Conservation (phyloP, 176 grass and related monocot genomes). For the Miscanthus lutarioriparius region DNA sequence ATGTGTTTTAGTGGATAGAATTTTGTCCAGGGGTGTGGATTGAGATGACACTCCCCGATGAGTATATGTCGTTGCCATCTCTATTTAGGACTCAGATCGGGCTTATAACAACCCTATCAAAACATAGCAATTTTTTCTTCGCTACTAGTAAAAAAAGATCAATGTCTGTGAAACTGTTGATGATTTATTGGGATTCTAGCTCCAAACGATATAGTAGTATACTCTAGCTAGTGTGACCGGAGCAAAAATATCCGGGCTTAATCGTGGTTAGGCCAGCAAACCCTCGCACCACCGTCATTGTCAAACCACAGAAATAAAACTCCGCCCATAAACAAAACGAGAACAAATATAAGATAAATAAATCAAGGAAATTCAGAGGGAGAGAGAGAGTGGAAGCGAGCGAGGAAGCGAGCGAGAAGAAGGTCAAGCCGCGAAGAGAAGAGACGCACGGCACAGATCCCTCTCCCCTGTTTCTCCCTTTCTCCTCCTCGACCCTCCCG, state of each 20-base stretch:
- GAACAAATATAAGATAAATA: background rate
- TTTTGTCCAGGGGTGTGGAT: too few species aligned
- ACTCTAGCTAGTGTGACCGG: background rate
- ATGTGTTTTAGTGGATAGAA: too few species aligned
- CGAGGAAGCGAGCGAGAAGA: conserved; percentile 26
- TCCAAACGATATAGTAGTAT: background rate
- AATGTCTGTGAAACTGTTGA: background rate
- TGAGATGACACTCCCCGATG: too few species aligned
- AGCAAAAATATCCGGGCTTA: background rate
- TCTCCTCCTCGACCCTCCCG: conserved; percentile 34
- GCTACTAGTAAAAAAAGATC: background rate
- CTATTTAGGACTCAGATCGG: too few species aligned
- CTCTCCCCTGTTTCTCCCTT: conserved; percentile 11
- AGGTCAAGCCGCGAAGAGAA: conserved; percentile 37
- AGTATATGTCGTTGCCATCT: too few species aligned
- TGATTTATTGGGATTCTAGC: too few species aligned
- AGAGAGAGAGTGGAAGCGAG: background rate
- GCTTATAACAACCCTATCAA: too few species aligned
- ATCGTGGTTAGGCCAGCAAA: conserved; percentile 35
- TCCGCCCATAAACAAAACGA: background rate
- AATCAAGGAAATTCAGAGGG: background rate
- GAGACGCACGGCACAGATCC: conserved; percentile 37
- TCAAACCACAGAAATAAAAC: conserved; percentile 24
- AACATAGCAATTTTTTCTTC: too few species aligned
- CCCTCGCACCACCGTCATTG: background rate